These are phyloP conservation scores for Trypanosoma boissoni DNA, from an alignment of 208 protist species.

Conservation along the genomic window DNA sequence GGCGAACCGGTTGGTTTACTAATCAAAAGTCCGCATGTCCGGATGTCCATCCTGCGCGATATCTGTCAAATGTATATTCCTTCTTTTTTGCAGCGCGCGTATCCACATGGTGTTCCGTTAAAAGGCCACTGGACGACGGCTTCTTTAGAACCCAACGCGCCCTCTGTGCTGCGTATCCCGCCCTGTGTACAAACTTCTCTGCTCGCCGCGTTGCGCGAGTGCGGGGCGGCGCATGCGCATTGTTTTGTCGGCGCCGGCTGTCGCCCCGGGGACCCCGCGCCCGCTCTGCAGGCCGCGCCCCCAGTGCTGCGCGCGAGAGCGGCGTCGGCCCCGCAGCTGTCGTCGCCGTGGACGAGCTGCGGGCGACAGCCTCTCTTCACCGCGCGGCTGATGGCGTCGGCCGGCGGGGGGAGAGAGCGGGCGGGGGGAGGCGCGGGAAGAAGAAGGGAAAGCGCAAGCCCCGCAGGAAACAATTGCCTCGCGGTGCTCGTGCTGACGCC, in stretches of 20 bases:
- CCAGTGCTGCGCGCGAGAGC: no score
- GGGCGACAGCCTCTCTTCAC: conserved; percentile 8
- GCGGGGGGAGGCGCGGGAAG: no score
- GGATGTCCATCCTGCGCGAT: conserved; percentile 30
- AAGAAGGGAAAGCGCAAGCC: no score
- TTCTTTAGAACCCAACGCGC: not conserved
- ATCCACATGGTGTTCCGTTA: conserved; percentile 42
- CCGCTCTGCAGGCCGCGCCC: no score
- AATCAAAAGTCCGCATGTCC: conserved; percentile 14
- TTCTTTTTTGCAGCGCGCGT: conserved; percentile 32
- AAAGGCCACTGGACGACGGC: conserved; percentile 32
- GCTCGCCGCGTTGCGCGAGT: not conserved
- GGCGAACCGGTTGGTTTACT: conserved; percentile 16
- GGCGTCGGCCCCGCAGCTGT: no score
- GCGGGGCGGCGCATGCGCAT: not conserved
- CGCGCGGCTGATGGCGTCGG: conserved; percentile 2
- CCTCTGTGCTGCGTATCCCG: no score
- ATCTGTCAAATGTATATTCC: conserved; percentile 50
- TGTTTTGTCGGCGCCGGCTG: not conserved
- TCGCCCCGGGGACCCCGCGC: no score
- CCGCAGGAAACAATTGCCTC: no score
- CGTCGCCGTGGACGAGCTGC: conserved; percentile 18
- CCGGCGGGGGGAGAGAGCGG: no score
- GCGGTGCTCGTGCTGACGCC: conserved; percentile 47
- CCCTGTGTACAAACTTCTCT: no score